These are phyloP conservation scores for Epithemia pelagica DNA, from an alignment of 108 stramenopile species.

Conservation along the genomic window DNA sequence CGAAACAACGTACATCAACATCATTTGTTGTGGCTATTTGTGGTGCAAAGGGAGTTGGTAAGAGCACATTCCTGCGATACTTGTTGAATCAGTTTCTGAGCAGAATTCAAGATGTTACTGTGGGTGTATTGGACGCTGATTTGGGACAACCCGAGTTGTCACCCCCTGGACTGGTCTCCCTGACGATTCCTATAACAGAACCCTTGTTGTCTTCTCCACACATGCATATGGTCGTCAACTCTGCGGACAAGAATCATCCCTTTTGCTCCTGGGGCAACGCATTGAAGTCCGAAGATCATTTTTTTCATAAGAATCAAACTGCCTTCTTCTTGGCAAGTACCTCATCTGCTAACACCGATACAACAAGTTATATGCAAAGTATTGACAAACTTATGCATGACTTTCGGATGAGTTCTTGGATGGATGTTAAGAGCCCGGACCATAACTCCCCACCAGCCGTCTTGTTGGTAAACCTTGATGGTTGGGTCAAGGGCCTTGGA, in stretches of 20 bases:
- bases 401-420: constrained; percentile 10
- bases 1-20: no score
- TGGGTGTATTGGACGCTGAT: constrained; percentile 86
- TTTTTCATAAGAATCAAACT: background rate
- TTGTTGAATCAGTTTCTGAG: constrained; percentile 68
- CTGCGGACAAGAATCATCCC: background rate
- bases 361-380: constrained; percentile 54
- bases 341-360: constrained; percentile 55
- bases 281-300: constrained; percentile 13
- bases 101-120: constrained; percentile 5
- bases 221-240: background rate
- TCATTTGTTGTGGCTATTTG: constrained; percentile 33
- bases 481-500: constrained; percentile 90
- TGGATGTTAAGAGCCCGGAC: constrained; percentile 13
- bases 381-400: constrained; percentile 35
- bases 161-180: constrained; percentile 76
- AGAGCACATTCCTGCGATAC: constrained; percentile 80
- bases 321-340: constrained; percentile 64
- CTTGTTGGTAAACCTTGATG: constrained; percentile 87
- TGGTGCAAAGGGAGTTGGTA: constrained; percentile 91
- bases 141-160: constrained; percentile 88
- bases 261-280: background rate
- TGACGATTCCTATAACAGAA: constrained; percentile 41
- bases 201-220: constrained; percentile 80
- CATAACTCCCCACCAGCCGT: constrained; percentile 27